These are phyloP conservation scores for Jamesozyma rosinii DNA, from an alignment of 805 yeast species.

Conservation along the genomic window DNA sequence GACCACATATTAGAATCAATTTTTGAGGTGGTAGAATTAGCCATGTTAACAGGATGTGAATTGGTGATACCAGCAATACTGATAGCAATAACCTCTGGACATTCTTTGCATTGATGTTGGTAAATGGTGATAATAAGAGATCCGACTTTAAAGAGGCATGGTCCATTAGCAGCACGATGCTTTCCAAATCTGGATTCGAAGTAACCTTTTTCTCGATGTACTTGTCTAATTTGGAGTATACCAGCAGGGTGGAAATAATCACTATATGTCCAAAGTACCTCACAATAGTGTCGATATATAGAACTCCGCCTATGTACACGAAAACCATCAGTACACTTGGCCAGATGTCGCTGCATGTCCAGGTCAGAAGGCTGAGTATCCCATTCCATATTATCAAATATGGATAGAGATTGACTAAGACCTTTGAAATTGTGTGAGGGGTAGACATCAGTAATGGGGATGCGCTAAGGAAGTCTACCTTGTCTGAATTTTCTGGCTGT, in stretches of 20 bases:
- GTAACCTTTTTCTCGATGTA: conserved; percentile 43
- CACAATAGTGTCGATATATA: conserved; percentile 65
- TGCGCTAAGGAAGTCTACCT: conserved; percentile 25
- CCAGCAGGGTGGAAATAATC: conserved; percentile 47
- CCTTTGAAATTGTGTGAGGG: conserved; percentile 83
- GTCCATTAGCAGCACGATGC: conserved; percentile 67
- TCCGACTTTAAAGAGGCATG: conserved; percentile 69
- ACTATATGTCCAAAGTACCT: conserved; percentile 74
- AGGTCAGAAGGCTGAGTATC: conserved; percentile 63
- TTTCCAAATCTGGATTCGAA: conserved; percentile 72
- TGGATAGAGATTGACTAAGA: conserved; percentile 76
- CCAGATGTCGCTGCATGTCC: conserved; percentile 87
- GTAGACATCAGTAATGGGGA: conserved; percentile 82
- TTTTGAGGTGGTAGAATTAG: conserved; percentile 64
- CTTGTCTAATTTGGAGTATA: conserved; percentile 51
- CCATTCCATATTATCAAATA: conserved; percentile 69
- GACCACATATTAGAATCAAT: conserved; percentile 49
- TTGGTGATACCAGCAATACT: conserved; percentile 76
- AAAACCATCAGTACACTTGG: conserved; percentile 46
- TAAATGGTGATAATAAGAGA: conserved; percentile 69
- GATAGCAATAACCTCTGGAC: conserved; percentile 73
- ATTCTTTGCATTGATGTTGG: conserved; percentile 70
- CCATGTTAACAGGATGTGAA: conserved; percentile 61
- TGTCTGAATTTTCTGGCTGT: conserved; percentile 4
- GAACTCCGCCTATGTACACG: conserved; percentile 45